A percentile compares a stretch with the other conserved stretches of the same genome.
Evolutionary conservation across 2,329 filamentous ascomycete genomes (phyloP).

Genomic region (Byssochlamys sp.): DNA sequence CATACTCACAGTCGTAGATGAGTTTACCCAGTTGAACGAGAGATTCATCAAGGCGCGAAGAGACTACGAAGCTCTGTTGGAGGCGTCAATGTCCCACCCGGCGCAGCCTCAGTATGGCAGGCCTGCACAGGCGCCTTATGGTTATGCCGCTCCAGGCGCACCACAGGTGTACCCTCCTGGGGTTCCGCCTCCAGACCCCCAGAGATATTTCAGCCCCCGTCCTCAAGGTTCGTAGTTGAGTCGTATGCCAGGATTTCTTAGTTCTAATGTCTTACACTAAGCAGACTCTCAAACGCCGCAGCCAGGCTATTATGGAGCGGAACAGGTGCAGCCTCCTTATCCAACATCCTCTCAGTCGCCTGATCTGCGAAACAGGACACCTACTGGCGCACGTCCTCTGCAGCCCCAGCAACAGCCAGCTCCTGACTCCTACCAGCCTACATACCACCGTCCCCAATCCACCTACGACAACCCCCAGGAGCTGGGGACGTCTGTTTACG

Average conservation of each 20-base stretch:
- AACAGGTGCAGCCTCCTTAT: constrained; percentile 35
- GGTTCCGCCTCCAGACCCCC: constrained; percentile 46
- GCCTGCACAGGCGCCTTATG: constrained; percentile 29
- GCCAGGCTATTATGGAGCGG: constrained; percentile 57
- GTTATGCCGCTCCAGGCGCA: constrained; percentile 20
- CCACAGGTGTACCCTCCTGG: constrained; percentile 30
- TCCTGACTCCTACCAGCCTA: constrained; percentile 33
- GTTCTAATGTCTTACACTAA: constrained; percentile 1
- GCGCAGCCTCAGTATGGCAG: constrained; percentile 68
- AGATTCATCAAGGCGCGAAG: constrained; percentile 98
- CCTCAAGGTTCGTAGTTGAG: constrained; percentile 30
- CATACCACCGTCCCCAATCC: constrained; percentile 52
- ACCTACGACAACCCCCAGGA: constrained; percentile 67
- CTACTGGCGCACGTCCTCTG: constrained; percentile 24
- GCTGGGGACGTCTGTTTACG: constrained; percentile 66
- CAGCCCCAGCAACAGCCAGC: constrained; percentile 45
- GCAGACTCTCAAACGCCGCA: constrained; percentile 29
- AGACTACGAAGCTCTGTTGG: constrained; percentile 91
- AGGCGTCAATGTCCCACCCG: constrained; percentile 94
- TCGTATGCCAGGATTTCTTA: constrained; percentile 28
- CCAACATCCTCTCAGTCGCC: constrained; percentile 32
- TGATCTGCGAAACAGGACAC: constrained; percentile 27
- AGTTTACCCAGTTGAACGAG: constrained; percentile 96
- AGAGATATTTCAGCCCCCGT: constrained; percentile 58
- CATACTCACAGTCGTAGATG: constrained; percentile 50